phyloP scores from a whole-genome alignment of 73 alveolate genomes.

The Durusdinium trenchii region DNA sequence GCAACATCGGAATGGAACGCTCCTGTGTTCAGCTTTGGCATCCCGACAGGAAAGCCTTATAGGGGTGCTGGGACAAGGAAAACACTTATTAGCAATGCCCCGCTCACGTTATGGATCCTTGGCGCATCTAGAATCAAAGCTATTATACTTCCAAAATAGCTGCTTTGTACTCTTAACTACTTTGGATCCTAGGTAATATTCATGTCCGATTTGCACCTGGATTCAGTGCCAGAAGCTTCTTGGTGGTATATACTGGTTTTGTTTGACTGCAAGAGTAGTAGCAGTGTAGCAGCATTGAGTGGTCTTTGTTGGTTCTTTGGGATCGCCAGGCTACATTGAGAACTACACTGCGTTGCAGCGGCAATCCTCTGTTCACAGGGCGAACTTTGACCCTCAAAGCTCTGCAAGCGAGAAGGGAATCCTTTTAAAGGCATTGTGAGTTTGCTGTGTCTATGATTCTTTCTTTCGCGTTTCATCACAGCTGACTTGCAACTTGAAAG shows the following conservation, averaged over 20 bases:
- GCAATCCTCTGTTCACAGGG: conserved; percentile 34
- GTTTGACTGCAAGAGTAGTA: no score
- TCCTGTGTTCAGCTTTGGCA: no score
- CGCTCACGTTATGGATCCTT: conserved; percentile 76
- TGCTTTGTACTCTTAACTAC: background rate
- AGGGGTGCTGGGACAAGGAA: conserved; percentile 88
- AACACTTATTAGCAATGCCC: conserved; percentile 81
- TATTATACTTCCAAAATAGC: background rate
- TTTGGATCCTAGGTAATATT: conserved; percentile 43
- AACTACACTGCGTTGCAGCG: conserved; percentile 62
- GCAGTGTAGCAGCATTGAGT: background rate
- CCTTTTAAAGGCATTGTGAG: conserved; percentile 24
- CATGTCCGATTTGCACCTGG: conserved; percentile 88
- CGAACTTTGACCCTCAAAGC: conserved; percentile 62
- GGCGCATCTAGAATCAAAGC: background rate
- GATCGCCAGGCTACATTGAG: conserved; percentile 31
- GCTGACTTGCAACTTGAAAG: background rate
- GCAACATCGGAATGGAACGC: no score
- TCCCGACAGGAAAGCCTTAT: conserved; percentile 58
- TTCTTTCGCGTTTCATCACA: background rate
- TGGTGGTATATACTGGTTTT: no score
- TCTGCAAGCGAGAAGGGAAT: conserved; percentile 50
- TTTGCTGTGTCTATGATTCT: background rate
- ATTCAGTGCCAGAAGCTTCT: conserved; percentile 66
- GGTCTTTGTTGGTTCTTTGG: background rate